Conservation (phyloP, 352 stramenopile species). For the Globisporangium paroecandrum region DNA sequence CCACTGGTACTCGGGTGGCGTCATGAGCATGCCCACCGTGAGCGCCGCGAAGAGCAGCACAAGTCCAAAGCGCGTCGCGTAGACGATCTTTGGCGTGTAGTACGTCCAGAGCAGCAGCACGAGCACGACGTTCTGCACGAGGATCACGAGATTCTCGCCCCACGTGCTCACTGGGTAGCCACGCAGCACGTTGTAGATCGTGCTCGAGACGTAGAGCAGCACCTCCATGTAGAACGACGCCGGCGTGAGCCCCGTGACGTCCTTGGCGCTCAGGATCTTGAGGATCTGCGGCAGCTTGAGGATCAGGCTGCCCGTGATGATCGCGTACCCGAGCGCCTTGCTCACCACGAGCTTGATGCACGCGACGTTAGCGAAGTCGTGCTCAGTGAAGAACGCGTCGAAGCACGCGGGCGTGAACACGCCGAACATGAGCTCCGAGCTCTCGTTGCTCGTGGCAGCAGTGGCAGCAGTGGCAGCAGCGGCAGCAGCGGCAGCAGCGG, state of each 20-base stretch:
- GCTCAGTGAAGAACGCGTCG: conserved; percentile 71
- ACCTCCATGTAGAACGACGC: conserved; percentile 89
- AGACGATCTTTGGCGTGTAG: conserved; percentile 52
- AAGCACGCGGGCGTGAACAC: conserved; percentile 78
- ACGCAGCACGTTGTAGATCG: conserved; percentile 81
- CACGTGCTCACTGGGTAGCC: conserved; percentile 85
- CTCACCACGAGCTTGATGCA: conserved; percentile 84
- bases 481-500: not conserved
- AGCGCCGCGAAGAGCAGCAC: conserved; percentile 45
- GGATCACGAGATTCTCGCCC: conserved; percentile 83
- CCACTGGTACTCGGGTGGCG: conserved; percentile 74
- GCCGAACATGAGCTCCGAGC: conserved; percentile 54
- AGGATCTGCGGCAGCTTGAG: conserved; percentile 89
- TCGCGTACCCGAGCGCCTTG: conserved; percentile 84
- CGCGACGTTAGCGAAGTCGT: conserved; percentile 78
- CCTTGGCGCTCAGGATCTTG: conserved; percentile 78
- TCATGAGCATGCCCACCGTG: conserved; percentile 51
- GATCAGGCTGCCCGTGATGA: conserved; percentile 82
- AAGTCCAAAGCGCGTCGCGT: conserved; percentile 45
- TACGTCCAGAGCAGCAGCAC: conserved; percentile 81
- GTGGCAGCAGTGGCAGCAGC: conserved; percentile 8
- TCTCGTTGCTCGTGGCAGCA: conserved; percentile 14
- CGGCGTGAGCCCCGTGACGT: conserved; percentile 82
- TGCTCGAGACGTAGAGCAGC: conserved; percentile 75
- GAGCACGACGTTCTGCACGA: conserved; percentile 82